phyloP scores from a whole-genome alignment of 2,329 filamentous ascomycete species.

The Tolypocladium nubicola region DNA sequence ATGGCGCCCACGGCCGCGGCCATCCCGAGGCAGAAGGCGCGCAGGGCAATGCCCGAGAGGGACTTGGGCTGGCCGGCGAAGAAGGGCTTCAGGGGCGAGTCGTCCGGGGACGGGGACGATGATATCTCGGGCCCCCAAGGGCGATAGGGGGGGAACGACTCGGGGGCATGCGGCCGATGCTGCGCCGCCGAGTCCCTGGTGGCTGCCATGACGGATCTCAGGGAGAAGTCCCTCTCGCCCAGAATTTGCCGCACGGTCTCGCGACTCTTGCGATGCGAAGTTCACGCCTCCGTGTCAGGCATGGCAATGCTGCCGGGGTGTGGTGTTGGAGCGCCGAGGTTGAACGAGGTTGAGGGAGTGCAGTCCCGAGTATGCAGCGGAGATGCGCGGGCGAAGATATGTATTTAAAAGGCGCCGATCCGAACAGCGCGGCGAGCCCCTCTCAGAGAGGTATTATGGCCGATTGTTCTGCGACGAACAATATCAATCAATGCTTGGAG shows the following conservation, averaged over 20 bases:
- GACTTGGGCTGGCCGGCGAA: conserved; percentile 41
- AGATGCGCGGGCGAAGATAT: not conserved
- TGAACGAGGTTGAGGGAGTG: not conserved
- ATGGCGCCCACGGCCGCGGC: conserved; percentile 26
- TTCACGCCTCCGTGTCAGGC: not conserved
- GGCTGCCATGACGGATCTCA: not conserved
- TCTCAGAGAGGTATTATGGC: not conserved
- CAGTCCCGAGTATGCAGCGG: not conserved
- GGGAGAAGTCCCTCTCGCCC: not conserved
- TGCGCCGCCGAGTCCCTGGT: conserved; percentile 2
- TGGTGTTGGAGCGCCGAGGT: too few species aligned
- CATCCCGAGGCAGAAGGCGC: conserved; percentile 44
- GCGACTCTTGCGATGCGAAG: not conserved
- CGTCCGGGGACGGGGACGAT: conserved; percentile 11
- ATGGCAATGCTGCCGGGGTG: not conserved
- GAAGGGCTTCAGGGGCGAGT: conserved; percentile 19
- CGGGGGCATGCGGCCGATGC: not conserved
- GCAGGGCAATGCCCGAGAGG: conserved; percentile 47
- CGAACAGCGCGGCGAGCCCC: not conserved
- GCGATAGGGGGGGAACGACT: conserved; percentile 4
- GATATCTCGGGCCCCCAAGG: conserved; percentile 4
- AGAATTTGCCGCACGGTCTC: too few species aligned
- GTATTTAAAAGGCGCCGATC: not conserved
- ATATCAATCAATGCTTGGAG: conserved; percentile 8
- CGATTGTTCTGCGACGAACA: conserved; percentile 17